Base-by-base conservation (phyloP, 352 stramenopile species). In the Phytophthora boehmeriae region DNA sequence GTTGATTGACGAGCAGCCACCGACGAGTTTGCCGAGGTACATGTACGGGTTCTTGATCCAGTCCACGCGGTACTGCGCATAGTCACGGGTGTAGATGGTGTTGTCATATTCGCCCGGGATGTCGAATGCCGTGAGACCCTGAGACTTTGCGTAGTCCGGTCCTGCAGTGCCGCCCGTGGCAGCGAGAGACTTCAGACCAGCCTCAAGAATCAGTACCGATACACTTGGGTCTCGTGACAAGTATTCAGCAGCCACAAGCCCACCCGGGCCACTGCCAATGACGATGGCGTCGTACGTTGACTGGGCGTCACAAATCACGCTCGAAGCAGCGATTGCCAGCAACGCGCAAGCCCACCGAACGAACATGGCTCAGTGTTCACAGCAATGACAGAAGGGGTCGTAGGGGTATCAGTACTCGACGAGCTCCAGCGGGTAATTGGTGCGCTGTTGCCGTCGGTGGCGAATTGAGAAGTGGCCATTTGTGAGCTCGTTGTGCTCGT, bases 1-100 rank as follows among this genome's bases (percentile, higher is more conserved):
- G 62, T 96, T 96, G 48, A 95, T 78, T 11, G 78, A 87, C 28
- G 78, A 90, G 47, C 71, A 90, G 17, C 88, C 89, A 30, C 88
- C 89, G 16, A 97, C 66, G 36, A 88, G 76, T 52, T 95, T 93
- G 44, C 82, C 89, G 3, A 88, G 69, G 54, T 63, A 86, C 49
- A 70, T 67, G 36, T 73, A 66, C 5, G 56, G 28, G 35, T 64
- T 76, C 6, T 39, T 52, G 50, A 86, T 60, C 67, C 66, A 88
- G 62, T 88, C 72, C 1, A 80, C 61, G 5, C 66, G 63, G 56
- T 75, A 85, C 32, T 82, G 66, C 16, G 66, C 62, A 46, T 81
- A 76, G 5, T 47, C 61, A 2, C 63, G 13, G 42, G 70, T 72
- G 56, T 71, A 76, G 47, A 84, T 77, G 25, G 65, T 74, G 45